These are phyloP conservation scores for Bacterosira constricta DNA, from an alignment of 108 stramenopile species.

Conservation along the genomic window DNA sequence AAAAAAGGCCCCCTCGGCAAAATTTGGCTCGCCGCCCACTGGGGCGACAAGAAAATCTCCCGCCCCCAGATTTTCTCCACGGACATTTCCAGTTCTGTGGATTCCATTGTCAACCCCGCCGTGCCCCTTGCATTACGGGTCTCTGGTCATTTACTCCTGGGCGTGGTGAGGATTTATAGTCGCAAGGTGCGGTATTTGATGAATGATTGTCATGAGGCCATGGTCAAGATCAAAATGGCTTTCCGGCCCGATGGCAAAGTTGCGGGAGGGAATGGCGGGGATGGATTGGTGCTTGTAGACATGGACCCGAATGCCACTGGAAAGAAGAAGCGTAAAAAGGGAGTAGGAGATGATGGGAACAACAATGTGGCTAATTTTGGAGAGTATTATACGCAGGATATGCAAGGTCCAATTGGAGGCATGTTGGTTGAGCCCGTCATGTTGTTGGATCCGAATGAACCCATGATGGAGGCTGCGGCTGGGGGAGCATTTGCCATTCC, in stretches of 20 bases:
- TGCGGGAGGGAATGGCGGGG: constrained; percentile 30
- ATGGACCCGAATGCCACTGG: constrained; percentile 37
- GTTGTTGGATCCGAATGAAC: constrained; percentile 44
- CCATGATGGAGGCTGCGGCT: constrained; percentile 9
- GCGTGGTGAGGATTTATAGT: constrained; percentile 98
- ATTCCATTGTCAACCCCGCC: constrained; percentile 93
- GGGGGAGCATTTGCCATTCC: constrained; percentile 37
- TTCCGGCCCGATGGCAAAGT: constrained; percentile 72
- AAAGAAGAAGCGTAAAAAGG: constrained; percentile 28
- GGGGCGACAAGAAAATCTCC: constrained; percentile 97
- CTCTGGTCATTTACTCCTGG: constrained; percentile 94
- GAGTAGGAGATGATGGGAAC: constrained; percentile 38
- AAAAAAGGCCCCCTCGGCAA: constrained; percentile 99
- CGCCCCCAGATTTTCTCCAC: constrained; percentile 95
- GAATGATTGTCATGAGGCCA: constrained; percentile 98
- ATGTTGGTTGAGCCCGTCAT: constrained; percentile 46
- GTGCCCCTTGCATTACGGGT: constrained; percentile 97
- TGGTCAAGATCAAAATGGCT: constrained; percentile 97
- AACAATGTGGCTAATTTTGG: constrained; percentile 84
- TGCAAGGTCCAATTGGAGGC: constrained; percentile 24
- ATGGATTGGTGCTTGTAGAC: constrained; percentile 40
- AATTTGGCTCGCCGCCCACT: constrained; percentile 99
- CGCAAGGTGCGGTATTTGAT: constrained; percentile 95
- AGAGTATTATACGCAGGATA: constrained; percentile 61
- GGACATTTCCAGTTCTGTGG: constrained; percentile 92